Percentiles rank a stretch among this genome's conserved stretches.
phyloP scores from a whole-genome alignment of 352 stramenopile species.

The Plasmopara viticola region DNA sequence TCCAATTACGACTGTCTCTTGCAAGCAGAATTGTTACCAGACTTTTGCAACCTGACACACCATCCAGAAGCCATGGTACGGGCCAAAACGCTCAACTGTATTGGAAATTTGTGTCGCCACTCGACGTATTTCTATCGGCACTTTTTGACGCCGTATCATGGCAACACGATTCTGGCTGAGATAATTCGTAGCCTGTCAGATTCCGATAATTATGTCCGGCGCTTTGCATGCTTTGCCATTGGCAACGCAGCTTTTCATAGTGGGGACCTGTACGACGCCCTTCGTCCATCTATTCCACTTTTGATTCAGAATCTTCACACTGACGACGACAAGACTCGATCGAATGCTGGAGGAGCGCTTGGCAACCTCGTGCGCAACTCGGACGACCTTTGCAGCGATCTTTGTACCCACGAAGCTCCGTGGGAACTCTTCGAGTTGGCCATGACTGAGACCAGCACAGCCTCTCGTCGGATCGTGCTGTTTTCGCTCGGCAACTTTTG shows the following conservation, averaged over 20 bases:
- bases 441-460: constrained; percentile 47
- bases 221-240: constrained; percentile 92
- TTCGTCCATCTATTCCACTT: constrained; percentile 58
- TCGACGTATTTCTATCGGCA: constrained; percentile 84
- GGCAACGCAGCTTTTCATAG: constrained; percentile 92
- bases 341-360: constrained; percentile 88
- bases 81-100: constrained; percentile 86
- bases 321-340: constrained; percentile 86
- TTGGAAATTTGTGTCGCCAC: constrained; percentile 90
- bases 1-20: constrained; percentile 71
- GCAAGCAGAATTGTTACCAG: constrained; percentile 35
- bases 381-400: constrained; percentile 52
- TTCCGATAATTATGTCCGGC: constrained; percentile 73
- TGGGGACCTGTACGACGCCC: constrained; percentile 57
- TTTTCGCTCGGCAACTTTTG: constrained; percentile 91
- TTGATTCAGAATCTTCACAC: constrained; percentile 67
- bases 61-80: constrained; percentile 72
- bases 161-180: constrained; percentile 41
- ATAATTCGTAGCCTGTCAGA: constrained; percentile 60
- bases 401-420: constrained; percentile 59
- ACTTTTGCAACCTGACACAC: constrained; percentile 54
- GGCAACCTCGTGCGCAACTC: constrained; percentile 91
- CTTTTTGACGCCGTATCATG: constrained; percentile 28
- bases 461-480: constrained; percentile 78
- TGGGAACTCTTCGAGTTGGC: constrained; percentile 66